Conservation (phyloP, 768 basidiomycete genomes). For the Cystofilobasidium bisporidii region DNA sequence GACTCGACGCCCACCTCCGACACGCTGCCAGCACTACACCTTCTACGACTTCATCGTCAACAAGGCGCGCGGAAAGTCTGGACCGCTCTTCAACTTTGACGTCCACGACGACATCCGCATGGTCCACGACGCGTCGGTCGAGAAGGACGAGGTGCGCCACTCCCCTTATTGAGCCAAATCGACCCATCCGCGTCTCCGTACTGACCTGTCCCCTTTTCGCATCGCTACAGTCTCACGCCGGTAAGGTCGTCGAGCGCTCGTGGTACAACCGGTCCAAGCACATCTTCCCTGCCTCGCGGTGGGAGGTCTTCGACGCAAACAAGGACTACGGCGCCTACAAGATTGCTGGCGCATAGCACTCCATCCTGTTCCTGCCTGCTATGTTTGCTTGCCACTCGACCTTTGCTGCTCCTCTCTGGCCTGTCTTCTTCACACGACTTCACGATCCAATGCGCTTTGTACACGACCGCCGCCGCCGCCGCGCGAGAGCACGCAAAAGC, state of each 20-base stretch:
- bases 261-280: conserved; percentile 93
- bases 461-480: background rate
- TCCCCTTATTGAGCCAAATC: too few relatives aligned
- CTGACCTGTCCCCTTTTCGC: background rate
- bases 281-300: conserved; percentile 77
- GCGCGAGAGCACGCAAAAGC: too few relatives aligned
- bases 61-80: conserved; percentile 95
- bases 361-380: background rate
- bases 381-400: background rate
- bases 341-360: conserved; percentile 13
- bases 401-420: background rate
- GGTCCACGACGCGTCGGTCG: conserved; percentile 83
- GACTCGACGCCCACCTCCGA: too few relatives aligned
- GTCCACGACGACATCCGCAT: conserved; percentile 97
- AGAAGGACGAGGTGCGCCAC: conserved; percentile 91
- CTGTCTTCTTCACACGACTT: background rate
- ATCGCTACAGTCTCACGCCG: conserved; percentile 58
- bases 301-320: conserved; percentile 70
- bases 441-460: background rate
- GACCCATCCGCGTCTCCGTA: too few relatives aligned
- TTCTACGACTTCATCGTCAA: conserved; percentile 70
- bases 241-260: conserved; percentile 92
- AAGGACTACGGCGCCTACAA: conserved; percentile 43
- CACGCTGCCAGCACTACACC: conserved; percentile 26
- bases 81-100: conserved; percentile 95